phyloP scores from a whole-genome alignment of 2,329 filamentous ascomycete species.

The Arthrobotrys pseudoclavata region DNA sequence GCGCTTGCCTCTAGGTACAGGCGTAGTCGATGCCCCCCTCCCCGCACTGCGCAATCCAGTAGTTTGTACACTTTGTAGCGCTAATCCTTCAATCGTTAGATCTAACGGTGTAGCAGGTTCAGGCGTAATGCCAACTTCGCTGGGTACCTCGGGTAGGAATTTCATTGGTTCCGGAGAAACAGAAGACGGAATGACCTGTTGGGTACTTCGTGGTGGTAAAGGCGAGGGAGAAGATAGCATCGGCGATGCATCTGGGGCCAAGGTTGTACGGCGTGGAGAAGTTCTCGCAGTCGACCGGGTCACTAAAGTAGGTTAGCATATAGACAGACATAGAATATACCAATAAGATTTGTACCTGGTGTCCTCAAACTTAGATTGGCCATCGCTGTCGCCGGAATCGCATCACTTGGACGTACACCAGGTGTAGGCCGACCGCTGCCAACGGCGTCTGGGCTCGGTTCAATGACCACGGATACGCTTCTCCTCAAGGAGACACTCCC shows the following conservation, averaged over 20 bases:
- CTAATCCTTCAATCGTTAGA: neutral
- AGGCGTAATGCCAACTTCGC: conserved; percentile 40
- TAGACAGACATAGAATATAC: neutral
- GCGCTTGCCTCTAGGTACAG: conserved; percentile 61
- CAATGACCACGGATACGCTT: conserved; percentile 34
- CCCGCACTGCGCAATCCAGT: conserved; percentile 28
- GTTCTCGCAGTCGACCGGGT: conserved; percentile 30
- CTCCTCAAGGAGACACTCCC: conserved; percentile 33
- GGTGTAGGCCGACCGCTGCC: conserved; percentile 32
- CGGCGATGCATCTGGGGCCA: conserved; percentile 36
- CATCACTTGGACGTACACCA: conserved; percentile 3
- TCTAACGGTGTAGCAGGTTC: conserved; percentile 17
- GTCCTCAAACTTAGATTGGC: conserved; percentile 19
- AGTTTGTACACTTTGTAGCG: conserved; percentile 1
- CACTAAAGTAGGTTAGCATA: conserved; percentile 24
- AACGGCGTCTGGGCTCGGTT: conserved; percentile 21
- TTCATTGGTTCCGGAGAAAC: conserved; percentile 49
- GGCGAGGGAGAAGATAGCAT: conserved; percentile 50
- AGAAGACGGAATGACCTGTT: conserved; percentile 37
- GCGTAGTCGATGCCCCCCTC: conserved; percentile 44
- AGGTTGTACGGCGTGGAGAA: conserved; percentile 26
- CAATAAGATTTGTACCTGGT: conserved; percentile 29
- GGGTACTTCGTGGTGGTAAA: conserved; percentile 33
- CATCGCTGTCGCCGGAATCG: neutral
- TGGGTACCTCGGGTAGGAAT: neutral